Evolutionary conservation across 2,329 filamentous ascomycete species (phyloP), one percentile per base, ranked within the genome.

Genomic region (Dissoconium aciculare): DNA sequence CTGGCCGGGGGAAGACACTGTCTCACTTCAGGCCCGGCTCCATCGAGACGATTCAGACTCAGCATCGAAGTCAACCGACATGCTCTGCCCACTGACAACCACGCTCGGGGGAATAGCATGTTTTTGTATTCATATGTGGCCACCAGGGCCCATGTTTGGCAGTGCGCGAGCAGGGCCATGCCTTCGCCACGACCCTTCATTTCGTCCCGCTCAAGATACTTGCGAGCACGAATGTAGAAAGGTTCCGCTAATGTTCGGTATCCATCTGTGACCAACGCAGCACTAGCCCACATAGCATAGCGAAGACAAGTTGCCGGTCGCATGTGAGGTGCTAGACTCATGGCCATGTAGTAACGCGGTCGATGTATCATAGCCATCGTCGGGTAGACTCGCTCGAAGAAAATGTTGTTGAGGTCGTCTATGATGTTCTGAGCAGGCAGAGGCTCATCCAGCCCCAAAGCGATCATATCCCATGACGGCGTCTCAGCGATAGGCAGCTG

Each of bases 81-180:
- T 4, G 78, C 78, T 38, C 80, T 68, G 13, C 87, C 89, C 3
- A 81, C 78, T 43, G 81, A 94, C 60, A 93, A 73, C 89, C 89
- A 95, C 1, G 89, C 89, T 42, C 89, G 67, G 1, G 89, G 87
- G 45, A 95, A 95, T 54, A 84, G 91, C 81, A 95, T 93, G 68
- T 81, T 79, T 58, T 87, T 93, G 63, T 94, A 95, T 54, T 98
- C 89, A 47, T 92, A 94, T 1, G 70, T 74, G 4, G 75, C 71
- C 28, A 91, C 65, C 12, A 95, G 61, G 15, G 74, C 64, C 67
- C 91, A 91, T 1, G 81, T 73, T 53, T 98, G 89, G 30, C 78
- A 80, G 54, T 93, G 82, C 11, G 78, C 76, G 16, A 94, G 64
- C 1, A 78, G 87, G 42, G 94, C 79, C 52, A 91, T 79, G 42